Percentiles rank a stretch among this genome's conserved stretches.
Conservation (phyloP, 148 eudicot genomes). For the Rhododendron simsii region DNA sequence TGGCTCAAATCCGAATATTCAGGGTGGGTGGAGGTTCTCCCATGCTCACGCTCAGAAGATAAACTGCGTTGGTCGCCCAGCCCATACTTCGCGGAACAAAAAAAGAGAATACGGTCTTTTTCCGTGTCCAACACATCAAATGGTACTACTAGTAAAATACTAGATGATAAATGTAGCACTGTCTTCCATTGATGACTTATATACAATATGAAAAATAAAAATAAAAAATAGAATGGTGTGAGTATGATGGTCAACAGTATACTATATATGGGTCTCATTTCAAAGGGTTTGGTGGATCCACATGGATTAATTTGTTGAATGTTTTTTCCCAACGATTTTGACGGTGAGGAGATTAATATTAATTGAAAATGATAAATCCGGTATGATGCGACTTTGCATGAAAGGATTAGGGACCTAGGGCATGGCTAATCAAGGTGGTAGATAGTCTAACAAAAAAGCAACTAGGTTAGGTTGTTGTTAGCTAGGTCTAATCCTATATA, state of each 20-base stretch:
- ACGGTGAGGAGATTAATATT: background rate
- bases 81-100: background rate
- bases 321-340: background rate
- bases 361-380: background rate
- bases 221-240: background rate
- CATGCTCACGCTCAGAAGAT: background rate
- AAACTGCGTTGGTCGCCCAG: no score
- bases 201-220: background rate
- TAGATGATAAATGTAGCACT: background rate
- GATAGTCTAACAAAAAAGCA: background rate
- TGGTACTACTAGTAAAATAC: background rate
- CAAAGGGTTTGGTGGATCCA: background rate
- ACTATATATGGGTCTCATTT: background rate
- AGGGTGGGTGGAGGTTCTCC: no score
- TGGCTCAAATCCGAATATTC: background rate
- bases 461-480: background rate
- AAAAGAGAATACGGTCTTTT: background rate
- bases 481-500: background rate
- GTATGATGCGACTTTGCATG: constrained; percentile 1
- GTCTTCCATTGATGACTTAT: background rate
- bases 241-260: background rate
- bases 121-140: background rate
- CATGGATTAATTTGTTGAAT: background rate
- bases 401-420: background rate
- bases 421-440: background rate